Base-by-base conservation (phyloP, 306 rosid species). In the Cicer chorassanicum region DNA sequence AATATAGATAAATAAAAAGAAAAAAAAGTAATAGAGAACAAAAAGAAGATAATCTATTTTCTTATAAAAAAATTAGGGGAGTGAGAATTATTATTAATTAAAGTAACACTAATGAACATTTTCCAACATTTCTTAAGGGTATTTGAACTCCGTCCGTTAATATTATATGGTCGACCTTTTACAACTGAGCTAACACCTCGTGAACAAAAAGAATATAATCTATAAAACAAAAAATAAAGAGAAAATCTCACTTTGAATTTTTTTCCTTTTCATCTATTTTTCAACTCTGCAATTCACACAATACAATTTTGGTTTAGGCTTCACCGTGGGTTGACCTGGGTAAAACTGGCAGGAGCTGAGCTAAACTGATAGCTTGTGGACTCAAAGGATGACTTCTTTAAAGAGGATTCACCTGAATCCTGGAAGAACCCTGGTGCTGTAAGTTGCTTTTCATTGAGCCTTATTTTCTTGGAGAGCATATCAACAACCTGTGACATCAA, bases 391-490 rank as follows among this genome's bases (percentile, higher is more conserved):
- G 84, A 81, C 40, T 87, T 81, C 64, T 82, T 85, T 5, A 21
- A 46, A 72, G 97, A 88, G 44, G 96, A 82, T 65, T 57, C 74
- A 67, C 82, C 92, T 4, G 86, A 69, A 66, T 80, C 83, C 64
- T 73, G 89, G 84, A 90, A 92, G 74, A 80, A 85, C 9, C 98
- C 99, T 0, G 99, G 99, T 36, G 96, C 86, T 9, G 98, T 84
- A 40, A 92, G 80, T 70, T 89, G 71, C 80, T 89, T 90, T 79
- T 95, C 99, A 39, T 92, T 92, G 16, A 95, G 83, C 73, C 79
- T 73, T 56, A 80, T 85, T 18, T 83, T 92, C 84, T 87, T 87
- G 12, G 97, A 87, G 15, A 92, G 90, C 99, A 95, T 95, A 38
- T 89, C 82, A 6, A 92, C 82, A 34, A 90, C 97, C 69, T 92